Conservation (phyloP, 1,284 basidiomycete species). For the Irpex sp. region DNA sequence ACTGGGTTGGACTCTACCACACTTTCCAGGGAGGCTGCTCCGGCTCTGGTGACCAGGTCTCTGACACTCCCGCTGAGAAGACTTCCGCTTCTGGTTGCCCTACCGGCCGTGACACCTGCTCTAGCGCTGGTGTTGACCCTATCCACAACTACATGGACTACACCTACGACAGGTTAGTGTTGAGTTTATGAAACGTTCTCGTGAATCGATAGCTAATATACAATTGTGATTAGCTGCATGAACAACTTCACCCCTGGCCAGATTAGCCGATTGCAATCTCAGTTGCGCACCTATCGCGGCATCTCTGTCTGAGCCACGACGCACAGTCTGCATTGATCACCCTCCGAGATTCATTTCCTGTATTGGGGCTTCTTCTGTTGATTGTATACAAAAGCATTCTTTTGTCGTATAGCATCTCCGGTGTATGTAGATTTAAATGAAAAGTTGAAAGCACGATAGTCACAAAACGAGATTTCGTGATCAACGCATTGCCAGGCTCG, state of each 20-base stretch:
- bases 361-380: no score
- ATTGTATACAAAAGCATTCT: no score
- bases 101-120: conserved; percentile 41
- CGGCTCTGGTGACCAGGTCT: conserved; percentile 42
- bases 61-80: conserved; percentile 45
- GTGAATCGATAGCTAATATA: background rate
- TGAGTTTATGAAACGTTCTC: background rate
- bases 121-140: conserved; percentile 29
- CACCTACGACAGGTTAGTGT: conserved; percentile 17
- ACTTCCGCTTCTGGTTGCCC: conserved; percentile 42
- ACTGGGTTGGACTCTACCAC: conserved; percentile 56
- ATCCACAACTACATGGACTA: conserved; percentile 36
- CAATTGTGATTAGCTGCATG: conserved; percentile 32
- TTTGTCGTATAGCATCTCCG: no score
- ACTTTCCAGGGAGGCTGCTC: conserved; percentile 55
- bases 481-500: no score
- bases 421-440: no score
- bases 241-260: conserved; percentile 44
- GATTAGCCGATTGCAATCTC: conserved; percentile 32
- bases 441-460: no score
- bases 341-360: conserved; percentile 27
- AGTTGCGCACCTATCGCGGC: conserved; percentile 43
- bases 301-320: conserved; percentile 19
- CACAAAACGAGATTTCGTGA: no score
- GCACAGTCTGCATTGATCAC: background rate